phyloP scores from a whole-genome alignment of 139 green algal species.

The Asterochloris erici region DNA sequence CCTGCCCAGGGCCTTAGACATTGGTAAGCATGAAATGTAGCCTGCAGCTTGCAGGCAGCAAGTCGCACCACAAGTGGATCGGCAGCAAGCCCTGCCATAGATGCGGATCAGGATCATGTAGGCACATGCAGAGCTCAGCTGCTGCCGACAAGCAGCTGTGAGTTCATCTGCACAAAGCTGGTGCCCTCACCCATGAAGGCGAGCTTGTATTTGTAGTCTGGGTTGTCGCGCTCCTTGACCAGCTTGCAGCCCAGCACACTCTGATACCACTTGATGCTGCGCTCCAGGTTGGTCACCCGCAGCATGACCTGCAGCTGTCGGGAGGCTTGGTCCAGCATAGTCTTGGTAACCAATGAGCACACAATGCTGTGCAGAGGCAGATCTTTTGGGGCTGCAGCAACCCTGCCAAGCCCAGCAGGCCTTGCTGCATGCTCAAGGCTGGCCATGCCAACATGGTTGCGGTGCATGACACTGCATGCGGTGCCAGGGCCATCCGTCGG shows the following conservation, averaged over 20 bases:
- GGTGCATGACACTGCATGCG: too few relatives aligned
- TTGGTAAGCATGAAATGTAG: too few relatives aligned
- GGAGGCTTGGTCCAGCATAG: background rate
- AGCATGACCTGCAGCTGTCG: slow-evolving; percentile 81
- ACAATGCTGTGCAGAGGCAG: too few relatives aligned
- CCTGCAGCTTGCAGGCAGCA: background rate
- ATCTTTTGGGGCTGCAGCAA: too few relatives aligned
- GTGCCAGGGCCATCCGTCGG: too few relatives aligned
- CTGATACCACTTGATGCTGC: slow-evolving; percentile 81
- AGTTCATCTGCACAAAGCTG: background rate
- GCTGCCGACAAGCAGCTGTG: background rate
- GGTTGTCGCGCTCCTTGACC: slow-evolving; percentile 67
- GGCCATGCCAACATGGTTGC: too few relatives aligned
- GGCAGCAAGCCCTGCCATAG: background rate
- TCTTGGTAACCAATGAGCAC: background rate
- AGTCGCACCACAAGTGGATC: background rate
- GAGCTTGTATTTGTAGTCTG: slow-evolving; percentile 72
- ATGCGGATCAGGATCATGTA: background rate
- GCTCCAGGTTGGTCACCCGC: slow-evolving; percentile 78
- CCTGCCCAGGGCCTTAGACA: too few relatives aligned
- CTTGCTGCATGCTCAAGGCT: too few relatives aligned
- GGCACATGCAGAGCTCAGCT: background rate
- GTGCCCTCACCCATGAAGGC: slow-evolving; percentile 34
- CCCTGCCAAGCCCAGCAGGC: too few relatives aligned
- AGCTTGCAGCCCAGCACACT: slow-evolving; percentile 76